Base-by-base conservation (phyloP, 2,329 filamentous ascomycete species). In the Microascus cirrosus region DNA sequence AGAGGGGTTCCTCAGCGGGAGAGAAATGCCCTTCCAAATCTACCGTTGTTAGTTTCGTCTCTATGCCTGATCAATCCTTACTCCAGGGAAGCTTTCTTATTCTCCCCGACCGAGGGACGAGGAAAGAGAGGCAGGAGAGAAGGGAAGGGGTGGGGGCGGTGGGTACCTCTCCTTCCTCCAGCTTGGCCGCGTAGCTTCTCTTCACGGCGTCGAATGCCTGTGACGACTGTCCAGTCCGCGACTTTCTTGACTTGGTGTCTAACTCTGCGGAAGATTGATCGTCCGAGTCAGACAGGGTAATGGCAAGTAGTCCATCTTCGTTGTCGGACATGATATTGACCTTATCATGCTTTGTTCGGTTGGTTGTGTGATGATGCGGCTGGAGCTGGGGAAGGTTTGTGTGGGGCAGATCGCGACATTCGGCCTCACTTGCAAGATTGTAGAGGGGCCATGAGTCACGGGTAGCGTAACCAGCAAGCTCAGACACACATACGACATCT, bases 121-220 rank as follows among this genome's bases (percentile, higher is more conserved):
- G 34, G 34, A 36, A 36, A 13, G 7, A 13, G 13, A 36, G 13
- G 34, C 11, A 18, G 7, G n/a, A 45, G 39, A 55, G 39, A 57
- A n/a, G 53, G 59, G 18, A 35, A 53, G 32, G n/a, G 45, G n/a
- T 28, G 22, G 24, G 35, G 58, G 20, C 20, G n/a, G 11, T 13
- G n/a, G 10, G 20, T 39, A 81, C 80, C 62, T 82, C 70, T 59
- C 80, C 80, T 60, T 82, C 79, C 63, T 83, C 78, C 42, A 81
- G 64, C 62, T 79, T 81, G 24, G 70, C 70, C 18, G 62, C 63
- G 59, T 83, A 83, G 1, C 63, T 67, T 4, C 63, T 66, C 65
- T 73, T 75, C 2, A 83, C 69, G 5, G 66, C 69, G 60, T 73
- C 73, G 62, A 80, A 82, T 1, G 74, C 73, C 18, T 72, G 74